Conservation (phyloP, 768 basidiomycete species). For the Pulveroboletus sp. region DNA sequence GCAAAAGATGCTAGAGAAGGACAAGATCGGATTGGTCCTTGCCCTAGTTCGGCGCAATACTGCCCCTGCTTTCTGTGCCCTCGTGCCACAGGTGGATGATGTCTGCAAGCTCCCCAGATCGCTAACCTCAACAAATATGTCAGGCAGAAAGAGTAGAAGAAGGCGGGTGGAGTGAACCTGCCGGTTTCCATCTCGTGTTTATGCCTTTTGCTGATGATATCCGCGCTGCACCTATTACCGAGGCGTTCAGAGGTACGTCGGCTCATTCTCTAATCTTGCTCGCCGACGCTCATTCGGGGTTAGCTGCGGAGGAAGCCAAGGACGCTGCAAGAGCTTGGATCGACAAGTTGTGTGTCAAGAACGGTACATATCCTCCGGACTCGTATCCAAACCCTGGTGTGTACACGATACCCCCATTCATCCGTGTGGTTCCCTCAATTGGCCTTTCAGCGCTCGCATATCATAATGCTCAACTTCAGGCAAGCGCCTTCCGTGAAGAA, state of each 20-base stretch:
- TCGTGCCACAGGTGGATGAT: constrained; percentile 74
- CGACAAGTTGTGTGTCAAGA: constrained; percentile 71
- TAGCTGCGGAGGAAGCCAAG: constrained; percentile 66
- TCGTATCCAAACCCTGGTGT: constrained; percentile 88
- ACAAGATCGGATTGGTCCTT: constrained; percentile 77
- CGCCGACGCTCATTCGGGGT: constrained; percentile 5
- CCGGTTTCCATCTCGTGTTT: constrained; percentile 89
- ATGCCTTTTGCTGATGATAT: constrained; percentile 97
- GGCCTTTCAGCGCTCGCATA: constrained; percentile 53
- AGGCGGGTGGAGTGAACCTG: constrained; percentile 74
- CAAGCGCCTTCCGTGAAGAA: constrained; percentile 88
- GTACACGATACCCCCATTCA: constrained; percentile 15
- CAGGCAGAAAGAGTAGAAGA: constrained; percentile 70
- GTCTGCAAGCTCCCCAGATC: background rate
- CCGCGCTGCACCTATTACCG: constrained; percentile 66
- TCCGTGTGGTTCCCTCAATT: background rate
- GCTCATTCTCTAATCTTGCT: background rate
- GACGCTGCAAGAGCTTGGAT: constrained; percentile 70
- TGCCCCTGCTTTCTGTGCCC: constrained; percentile 73
- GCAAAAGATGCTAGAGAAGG: constrained; percentile 73
- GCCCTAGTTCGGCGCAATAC: constrained; percentile 65
- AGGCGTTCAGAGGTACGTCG: constrained; percentile 54
- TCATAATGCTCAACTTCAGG: constrained; percentile 87
- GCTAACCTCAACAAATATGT: background rate
- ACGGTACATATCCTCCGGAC: constrained; percentile 81